phyloP scores from a whole-genome alignment of 257 asterid species.

The Solanum virginianum region DNA sequence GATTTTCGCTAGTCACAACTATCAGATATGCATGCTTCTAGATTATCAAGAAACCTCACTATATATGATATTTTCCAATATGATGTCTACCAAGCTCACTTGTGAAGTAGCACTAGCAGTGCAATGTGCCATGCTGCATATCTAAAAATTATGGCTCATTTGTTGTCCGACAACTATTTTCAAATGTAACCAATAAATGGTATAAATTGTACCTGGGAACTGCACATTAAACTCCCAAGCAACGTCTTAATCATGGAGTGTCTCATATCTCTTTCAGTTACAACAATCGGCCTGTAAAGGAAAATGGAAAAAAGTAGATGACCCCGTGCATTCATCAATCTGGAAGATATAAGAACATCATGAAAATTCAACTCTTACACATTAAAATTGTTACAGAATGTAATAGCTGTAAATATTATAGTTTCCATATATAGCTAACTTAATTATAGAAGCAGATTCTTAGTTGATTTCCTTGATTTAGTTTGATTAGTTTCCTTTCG shows the following conservation, averaged over 20 bases:
- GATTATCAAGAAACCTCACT: not conserved
- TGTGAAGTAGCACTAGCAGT: not conserved
- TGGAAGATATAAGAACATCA: not conserved
- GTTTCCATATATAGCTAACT: not conserved
- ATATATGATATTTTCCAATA: not conserved
- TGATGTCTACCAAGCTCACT: not conserved
- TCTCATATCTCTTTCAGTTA: conserved; percentile 4
- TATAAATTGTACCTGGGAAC: conserved; percentile 10
- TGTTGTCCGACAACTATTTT: not conserved
- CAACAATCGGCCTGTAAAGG: conserved; percentile 39
- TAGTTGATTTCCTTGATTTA: not conserved
- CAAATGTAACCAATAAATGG: not conserved
- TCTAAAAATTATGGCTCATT: not conserved
- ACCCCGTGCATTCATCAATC: not conserved
- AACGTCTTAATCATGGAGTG: not conserved
- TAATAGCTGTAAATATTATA: too few species aligned
- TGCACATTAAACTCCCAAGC: not conserved
- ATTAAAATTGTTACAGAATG: not conserved
- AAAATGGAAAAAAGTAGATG: not conserved
- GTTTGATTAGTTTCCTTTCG: not conserved
- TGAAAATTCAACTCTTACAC: not conserved
- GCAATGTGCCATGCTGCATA: not conserved
- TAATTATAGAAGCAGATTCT: not conserved
- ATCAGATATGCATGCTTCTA: not conserved
- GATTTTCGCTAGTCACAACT: not conserved